Conservation (phyloP, 345 rosid species). For the Citrus maxima region DNA sequence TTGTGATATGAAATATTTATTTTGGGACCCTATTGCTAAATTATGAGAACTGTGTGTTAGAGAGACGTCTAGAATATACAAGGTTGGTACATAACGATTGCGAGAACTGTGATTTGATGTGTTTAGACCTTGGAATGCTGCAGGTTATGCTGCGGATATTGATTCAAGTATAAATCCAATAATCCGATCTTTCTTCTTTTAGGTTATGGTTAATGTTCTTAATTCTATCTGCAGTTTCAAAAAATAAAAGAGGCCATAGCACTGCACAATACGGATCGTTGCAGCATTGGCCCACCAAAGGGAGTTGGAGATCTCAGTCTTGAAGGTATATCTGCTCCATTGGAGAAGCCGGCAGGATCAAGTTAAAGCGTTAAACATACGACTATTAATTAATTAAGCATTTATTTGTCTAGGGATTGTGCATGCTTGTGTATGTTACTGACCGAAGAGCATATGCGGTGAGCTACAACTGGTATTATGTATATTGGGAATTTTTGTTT, state of each 20-base stretch:
- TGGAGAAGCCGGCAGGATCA: conserved; percentile 41
- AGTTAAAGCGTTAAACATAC: conserved; percentile 15
- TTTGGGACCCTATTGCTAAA: neutral
- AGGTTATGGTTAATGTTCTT: neutral
- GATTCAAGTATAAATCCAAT: neutral
- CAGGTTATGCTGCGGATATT: neutral
- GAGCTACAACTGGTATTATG: conserved; percentile 14
- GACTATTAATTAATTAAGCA: conserved; percentile 4
- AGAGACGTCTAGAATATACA: neutral
- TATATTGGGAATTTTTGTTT: conserved; percentile 17
- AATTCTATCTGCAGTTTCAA: conserved; percentile 58
- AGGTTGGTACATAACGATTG: neutral
- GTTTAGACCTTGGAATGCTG: neutral
- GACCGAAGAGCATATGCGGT: neutral
- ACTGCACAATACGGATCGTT: conserved; percentile 57
- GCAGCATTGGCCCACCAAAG: conserved; percentile 56
- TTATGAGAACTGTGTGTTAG: neutral
- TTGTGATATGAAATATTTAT: neutral
- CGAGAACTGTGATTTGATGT: neutral
- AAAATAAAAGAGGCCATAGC: conserved; percentile 79
- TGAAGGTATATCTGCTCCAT: conserved; percentile 40
- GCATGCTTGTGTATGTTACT: neutral
- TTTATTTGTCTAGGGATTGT: conserved; percentile 10
- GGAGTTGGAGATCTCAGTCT: conserved; percentile 57
- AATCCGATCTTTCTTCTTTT: neutral